Evolutionary conservation across 768 basidiomycete species (phyloP).

Genomic region (Grammothele lineata): DNA sequence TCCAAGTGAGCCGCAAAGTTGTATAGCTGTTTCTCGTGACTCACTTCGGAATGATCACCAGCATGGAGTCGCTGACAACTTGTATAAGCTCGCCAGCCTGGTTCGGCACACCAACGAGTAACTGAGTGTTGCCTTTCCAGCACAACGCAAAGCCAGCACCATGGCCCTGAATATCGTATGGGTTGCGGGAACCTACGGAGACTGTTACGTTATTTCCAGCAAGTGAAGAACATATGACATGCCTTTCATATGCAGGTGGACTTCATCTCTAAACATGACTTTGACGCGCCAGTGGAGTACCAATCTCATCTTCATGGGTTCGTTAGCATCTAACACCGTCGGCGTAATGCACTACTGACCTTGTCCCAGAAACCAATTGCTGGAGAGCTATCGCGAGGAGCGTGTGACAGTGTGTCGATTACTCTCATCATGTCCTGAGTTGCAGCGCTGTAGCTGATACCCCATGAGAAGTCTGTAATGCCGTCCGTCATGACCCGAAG

Average conservation of each 20-base stretch:
- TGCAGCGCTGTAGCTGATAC: constrained; percentile 79
- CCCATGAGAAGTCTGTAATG: constrained; percentile 82
- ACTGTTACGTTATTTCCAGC: not conserved
- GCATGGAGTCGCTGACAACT: constrained; percentile 73
- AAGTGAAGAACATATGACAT: constrained; percentile 4
- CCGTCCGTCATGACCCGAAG: constrained; percentile 62
- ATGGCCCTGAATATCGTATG: constrained; percentile 59
- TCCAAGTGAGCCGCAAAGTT: too few species aligned
- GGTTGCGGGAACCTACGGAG: constrained; percentile 73
- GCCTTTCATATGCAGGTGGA: constrained; percentile 88
- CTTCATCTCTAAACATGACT: constrained; percentile 63
- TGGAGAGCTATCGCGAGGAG: constrained; percentile 78
- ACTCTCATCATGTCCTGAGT: constrained; percentile 85
- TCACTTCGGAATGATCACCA: constrained; percentile 84
- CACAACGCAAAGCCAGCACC: constrained; percentile 88
- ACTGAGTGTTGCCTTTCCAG: constrained; percentile 72
- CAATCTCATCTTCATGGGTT: constrained; percentile 72
- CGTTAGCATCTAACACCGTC: too few species aligned
- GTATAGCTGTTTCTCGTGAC: too few species aligned
- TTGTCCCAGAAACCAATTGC: constrained; percentile 95
- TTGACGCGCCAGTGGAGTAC: constrained; percentile 80
- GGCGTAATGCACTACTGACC: too few species aligned
- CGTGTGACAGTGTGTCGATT: constrained; percentile 73
- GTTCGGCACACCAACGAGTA: constrained; percentile 69
- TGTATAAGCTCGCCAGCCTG: constrained; percentile 76